Evolutionary conservation across 768 basidiomycete species (phyloP).

Genomic region (Goffeauzyma gilvescens): DNA sequence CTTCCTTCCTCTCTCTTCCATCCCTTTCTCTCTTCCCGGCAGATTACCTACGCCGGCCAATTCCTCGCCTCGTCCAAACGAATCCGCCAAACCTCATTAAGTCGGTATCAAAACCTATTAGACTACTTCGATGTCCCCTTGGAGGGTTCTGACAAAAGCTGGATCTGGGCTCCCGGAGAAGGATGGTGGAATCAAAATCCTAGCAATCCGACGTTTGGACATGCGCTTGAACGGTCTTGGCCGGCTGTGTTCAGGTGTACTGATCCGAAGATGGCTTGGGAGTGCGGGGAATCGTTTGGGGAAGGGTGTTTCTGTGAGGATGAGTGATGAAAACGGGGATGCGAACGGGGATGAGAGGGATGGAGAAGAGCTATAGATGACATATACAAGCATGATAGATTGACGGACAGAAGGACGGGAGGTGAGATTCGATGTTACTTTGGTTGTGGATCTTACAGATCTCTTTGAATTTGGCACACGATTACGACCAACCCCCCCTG

Average conservation of each 20-base stretch:
- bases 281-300: conserved; percentile 5
- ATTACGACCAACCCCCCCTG: too few relatives aligned
- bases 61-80: conserved; percentile 23
- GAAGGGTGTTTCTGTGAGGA: too few relatives aligned
- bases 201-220: conserved; percentile 19
- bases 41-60: conserved; percentile 29
- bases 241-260: conserved; percentile 6
- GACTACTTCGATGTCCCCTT: conserved; percentile 17
- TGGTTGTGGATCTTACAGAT: too few relatives aligned
- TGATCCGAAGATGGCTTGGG: neutral
- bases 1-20: neutral
- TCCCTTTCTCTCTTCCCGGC: neutral
- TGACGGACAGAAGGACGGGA: too few relatives aligned
- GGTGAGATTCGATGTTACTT: too few relatives aligned
- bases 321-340: too few relatives aligned
- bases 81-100: conserved; percentile 16
- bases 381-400: too few relatives aligned
- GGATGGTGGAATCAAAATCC: conserved; percentile 20
- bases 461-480: too few relatives aligned
- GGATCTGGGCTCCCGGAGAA: conserved; percentile 27
- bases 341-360: too few relatives aligned
- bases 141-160: conserved; percentile 10
- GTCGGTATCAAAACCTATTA: conserved; percentile 18
- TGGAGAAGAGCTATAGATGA: too few relatives aligned
- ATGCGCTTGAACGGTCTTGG: conserved; percentile 13